Percentiles rank a stretch among this genome's conserved stretches.
phyloP scores from a whole-genome alignment of 495 filamentous ascomycete species.

The Acidiella bohemica region DNA sequence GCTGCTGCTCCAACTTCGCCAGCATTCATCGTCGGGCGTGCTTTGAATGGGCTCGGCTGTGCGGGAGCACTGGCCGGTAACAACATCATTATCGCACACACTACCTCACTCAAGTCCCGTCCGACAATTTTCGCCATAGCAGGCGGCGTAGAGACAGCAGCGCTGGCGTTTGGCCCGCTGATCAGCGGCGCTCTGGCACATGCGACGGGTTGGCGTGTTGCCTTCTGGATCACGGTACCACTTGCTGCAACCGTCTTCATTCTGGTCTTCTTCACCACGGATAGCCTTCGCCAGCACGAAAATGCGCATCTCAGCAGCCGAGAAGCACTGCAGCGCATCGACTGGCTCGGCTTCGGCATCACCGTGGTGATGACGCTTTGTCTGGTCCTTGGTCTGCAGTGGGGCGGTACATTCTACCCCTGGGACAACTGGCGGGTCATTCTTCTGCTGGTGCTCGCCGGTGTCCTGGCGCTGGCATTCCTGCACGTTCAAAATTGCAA shows the following conservation, averaged over 20 bases:
- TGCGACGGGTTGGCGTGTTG: background rate
- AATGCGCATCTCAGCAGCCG: background rate
- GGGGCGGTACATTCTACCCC: background rate
- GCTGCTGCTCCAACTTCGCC: slow-evolving; percentile 20
- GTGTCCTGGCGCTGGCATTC: background rate
- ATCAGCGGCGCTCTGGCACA: slow-evolving; percentile 14
- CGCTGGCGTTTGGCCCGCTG: slow-evolving; percentile 21
- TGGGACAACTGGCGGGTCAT: slow-evolving; percentile 1
- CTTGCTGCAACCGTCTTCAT: background rate
- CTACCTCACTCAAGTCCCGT: slow-evolving; percentile 18
- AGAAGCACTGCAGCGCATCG: background rate
- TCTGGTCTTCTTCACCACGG: background rate
- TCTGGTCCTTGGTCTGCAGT: background rate
- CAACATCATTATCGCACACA: slow-evolving; percentile 20
- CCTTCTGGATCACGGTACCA: background rate
- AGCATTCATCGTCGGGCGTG: slow-evolving; percentile 26
- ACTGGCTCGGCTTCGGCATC: background rate
- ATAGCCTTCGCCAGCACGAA: background rate
- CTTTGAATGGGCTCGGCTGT: slow-evolving; percentile 21
- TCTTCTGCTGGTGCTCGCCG: background rate
- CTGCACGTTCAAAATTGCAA: background rate
- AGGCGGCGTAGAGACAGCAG: slow-evolving; percentile 24
- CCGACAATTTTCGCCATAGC: slow-evolving; percentile 24
- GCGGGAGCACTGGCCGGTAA: slow-evolving; percentile 22
- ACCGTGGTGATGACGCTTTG: background rate